Evolutionary conservation across 2,329 filamentous ascomycete genomes (phyloP).

Genomic region (Phialophora macrospora): DNA sequence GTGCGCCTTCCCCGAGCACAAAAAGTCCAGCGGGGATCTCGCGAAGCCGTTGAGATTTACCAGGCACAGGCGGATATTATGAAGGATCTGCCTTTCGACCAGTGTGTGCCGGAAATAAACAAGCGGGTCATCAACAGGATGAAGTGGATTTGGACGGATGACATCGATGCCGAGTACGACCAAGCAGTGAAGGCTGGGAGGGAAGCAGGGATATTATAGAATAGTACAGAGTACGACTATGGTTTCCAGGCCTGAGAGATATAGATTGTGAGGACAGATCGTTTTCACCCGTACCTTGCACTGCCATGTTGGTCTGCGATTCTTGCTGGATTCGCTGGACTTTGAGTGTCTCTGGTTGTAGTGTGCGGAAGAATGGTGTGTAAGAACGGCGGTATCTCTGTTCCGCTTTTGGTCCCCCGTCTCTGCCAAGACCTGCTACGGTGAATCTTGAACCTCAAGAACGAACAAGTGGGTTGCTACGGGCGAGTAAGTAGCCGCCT

Average conservation of each 20-base stretch:
- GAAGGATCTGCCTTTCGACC: slow-evolving; percentile 44
- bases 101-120: slow-evolving; percentile 44
- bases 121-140: slow-evolving; percentile 41
- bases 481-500: neutral
- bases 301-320: neutral
- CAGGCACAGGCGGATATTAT: slow-evolving; percentile 47
- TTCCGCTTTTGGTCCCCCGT: no score
- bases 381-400: neutral
- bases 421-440: neutral
- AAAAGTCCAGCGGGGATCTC: slow-evolving; percentile 23
- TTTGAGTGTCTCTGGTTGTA: neutral
- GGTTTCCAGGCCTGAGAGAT: neutral
- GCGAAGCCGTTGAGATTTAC: slow-evolving; percentile 41
- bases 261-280: neutral
- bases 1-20: slow-evolving; percentile 31
- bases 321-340: no score
- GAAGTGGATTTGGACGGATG: slow-evolving; percentile 45
- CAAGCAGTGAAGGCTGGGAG: slow-evolving; percentile 17
- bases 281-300: neutral
- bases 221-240: neutral
- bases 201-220: slow-evolving; percentile 6
- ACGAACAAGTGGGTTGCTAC: neutral
- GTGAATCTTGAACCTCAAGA: neutral
- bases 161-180: slow-evolving; percentile 42
- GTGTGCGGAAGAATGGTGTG: neutral